Evolutionary conservation across 371 early-diverging fungal species (phyloP), one percentile per base, ranked within the genome.

Genomic region (Lichtheimia corymbifera): DNA sequence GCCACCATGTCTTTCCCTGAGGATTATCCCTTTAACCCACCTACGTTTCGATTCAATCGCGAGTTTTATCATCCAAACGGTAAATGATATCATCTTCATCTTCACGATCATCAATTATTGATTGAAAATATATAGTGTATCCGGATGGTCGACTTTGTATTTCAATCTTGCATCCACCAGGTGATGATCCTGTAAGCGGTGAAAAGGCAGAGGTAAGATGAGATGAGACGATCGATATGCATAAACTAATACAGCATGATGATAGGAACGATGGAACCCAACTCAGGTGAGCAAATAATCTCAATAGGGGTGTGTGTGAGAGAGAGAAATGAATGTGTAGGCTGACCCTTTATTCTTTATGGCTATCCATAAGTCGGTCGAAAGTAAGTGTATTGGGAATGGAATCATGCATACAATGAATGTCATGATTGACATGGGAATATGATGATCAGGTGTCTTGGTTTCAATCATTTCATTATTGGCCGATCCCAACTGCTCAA

Each of bases 401-500:
- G n/a, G 44, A 41, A 24, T 9, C 12, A 6, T 13, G n/a, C 3
- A 20, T 4, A 40, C 11, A 40, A 7, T 40, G 25, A 50, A 22
- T 44, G 42, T 22, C 14, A 42, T 45, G 47, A 53, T 2, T n/a
- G n/a, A n/a, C 30, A 27, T 35, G 30, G 15, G 6, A 25, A 28
- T 45, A 56, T 44, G 30, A n/a, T 20, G 14, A 50, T 12, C 63
- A 77, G 84, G 84, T 71, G 95, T 99, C 55, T 70, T 97, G 64
- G 76, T 97, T 40, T 89, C 91, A 1, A 95, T 99, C 14, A 88
- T 96, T 18, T 88, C 88, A 63, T 85, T 99, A 82, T 80, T 99
- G 42, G 92, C 93, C 17, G 96, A 96, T 70, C 99, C 99, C 17
- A 99, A 99, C 72, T 94, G 91, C 72, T 93, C 95, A 69, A 91